phyloP scores from a whole-genome alignment of 2,329 filamentous ascomycete genomes.

The Penicillium brevicompactum region DNA sequence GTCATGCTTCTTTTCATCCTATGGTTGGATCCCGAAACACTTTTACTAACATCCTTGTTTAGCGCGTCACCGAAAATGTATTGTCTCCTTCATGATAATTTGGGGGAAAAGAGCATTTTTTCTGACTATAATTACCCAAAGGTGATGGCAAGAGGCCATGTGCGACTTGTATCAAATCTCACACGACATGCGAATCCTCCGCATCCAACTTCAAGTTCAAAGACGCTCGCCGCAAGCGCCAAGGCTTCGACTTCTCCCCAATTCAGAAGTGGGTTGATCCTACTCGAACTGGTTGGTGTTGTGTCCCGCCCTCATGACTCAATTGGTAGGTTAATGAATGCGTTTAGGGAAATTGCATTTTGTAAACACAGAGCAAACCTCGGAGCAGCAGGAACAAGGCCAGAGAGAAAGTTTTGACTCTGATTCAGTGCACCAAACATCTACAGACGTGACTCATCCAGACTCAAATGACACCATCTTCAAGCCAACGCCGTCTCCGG shows the following conservation, averaged over 20 bases:
- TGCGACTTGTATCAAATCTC: constrained; percentile 7
- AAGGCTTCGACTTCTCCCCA: constrained; percentile 6
- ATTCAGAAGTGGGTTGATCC: constrained; percentile 6
- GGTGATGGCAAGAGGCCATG: constrained; percentile 9
- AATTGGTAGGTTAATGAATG: neutral
- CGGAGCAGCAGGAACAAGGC: neutral
- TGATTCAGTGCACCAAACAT: neutral
- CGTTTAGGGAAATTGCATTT: neutral
- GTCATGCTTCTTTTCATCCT: neutral
- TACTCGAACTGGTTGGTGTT: neutral
- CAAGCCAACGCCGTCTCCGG: neutral
- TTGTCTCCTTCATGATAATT: neutral
- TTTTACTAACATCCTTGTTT: neutral
- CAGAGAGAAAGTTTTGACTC: neutral
- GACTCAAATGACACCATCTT: neutral
- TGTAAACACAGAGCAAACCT: neutral
- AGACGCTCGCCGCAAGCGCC: neutral
- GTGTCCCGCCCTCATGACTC: too few species aligned
- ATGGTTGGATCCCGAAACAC: neutral
- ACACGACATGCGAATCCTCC: constrained; percentile 1
- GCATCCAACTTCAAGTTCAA: constrained; percentile 9
- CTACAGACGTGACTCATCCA: neutral
- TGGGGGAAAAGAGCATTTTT: neutral
- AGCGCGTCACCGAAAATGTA: constrained; percentile 11
- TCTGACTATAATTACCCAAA: neutral